Conservation (phyloP, 257 asterid species). For the Jaltomata sinuosa region DNA sequence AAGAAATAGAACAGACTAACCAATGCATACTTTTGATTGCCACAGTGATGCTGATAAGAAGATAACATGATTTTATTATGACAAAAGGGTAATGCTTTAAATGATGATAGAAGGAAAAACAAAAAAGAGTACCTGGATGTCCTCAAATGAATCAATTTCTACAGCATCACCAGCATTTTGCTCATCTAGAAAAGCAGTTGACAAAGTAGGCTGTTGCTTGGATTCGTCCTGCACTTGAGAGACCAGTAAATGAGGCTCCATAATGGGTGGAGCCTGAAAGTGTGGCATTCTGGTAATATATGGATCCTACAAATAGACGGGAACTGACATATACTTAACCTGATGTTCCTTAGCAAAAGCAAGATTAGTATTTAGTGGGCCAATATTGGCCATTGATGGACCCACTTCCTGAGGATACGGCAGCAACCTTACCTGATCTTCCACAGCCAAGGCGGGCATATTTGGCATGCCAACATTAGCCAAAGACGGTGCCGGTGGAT, state of each 20-base stretch:
- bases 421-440: slow-evolving; percentile 13
- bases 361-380: slow-evolving; percentile 8
- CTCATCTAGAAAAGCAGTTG: neutral
- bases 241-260: slow-evolving; percentile 7
- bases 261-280: slow-evolving; percentile 9
- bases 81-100: neutral
- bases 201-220: slow-evolving; percentile 17
- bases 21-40: neutral
- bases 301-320: slow-evolving; percentile 14
- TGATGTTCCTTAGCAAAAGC: slow-evolving; percentile 17
- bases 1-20: neutral
- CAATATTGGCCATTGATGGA: slow-evolving; percentile 1
- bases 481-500: slow-evolving; percentile 8
- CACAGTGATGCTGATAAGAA: neutral
- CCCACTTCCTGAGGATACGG: neutral
- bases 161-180: neutral
- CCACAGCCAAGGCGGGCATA: slow-evolving; percentile 15
- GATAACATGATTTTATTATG: neutral
- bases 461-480: neutral
- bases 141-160: neutral
- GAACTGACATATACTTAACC: slow-evolving; percentile 9
- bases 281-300: slow-evolving; percentile 15
- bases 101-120: neutral
- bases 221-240: slow-evolving; percentile 12
- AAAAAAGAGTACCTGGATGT: neutral